Percentiles rank a stretch among this genome's conserved stretches.
phyloP scores from a whole-genome alignment of 139 green algal species.

The Tetradesmus lagerheimii region DNA sequence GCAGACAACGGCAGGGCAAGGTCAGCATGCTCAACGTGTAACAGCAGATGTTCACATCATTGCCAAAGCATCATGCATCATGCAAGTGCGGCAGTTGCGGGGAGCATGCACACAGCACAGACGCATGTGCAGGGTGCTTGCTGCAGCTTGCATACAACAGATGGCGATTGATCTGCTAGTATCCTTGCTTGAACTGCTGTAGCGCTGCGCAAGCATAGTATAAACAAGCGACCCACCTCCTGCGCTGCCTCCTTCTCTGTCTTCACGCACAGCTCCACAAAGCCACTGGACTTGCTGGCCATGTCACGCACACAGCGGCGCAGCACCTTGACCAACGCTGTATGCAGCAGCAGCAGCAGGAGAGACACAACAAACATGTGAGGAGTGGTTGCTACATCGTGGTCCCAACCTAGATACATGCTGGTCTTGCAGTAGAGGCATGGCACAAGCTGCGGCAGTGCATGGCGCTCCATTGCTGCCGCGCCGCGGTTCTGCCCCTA shows the following conservation, averaged over 20 bases:
- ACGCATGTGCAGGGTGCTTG: neutral
- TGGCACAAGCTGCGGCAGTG: neutral
- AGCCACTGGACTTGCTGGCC: conserved; percentile 56
- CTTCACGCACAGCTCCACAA: conserved; percentile 69
- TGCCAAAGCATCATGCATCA: too few species aligned
- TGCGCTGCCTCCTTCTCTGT: conserved; percentile 68
- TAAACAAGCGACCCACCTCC: neutral
- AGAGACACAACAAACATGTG: neutral
- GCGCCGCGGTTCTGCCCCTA: too few species aligned
- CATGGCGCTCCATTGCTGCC: too few species aligned
- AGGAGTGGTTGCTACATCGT: too few species aligned
- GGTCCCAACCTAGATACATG: neutral
- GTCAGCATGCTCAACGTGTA: neutral
- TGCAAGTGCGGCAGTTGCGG: neutral
- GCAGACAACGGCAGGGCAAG: neutral
- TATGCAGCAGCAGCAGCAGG: conserved; percentile 14
- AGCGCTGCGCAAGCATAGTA: neutral
- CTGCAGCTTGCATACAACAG: neutral
- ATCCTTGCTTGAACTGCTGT: neutral
- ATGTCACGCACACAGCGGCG: conserved; percentile 75
- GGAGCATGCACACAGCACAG: neutral
- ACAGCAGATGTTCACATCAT: too few species aligned
- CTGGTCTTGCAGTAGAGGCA: too few species aligned
- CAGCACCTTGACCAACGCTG: conserved; percentile 85
- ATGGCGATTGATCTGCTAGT: neutral